Evolutionary conservation across 345 rosid species (phyloP).

Genomic region (Citrus cavaleriei): DNA sequence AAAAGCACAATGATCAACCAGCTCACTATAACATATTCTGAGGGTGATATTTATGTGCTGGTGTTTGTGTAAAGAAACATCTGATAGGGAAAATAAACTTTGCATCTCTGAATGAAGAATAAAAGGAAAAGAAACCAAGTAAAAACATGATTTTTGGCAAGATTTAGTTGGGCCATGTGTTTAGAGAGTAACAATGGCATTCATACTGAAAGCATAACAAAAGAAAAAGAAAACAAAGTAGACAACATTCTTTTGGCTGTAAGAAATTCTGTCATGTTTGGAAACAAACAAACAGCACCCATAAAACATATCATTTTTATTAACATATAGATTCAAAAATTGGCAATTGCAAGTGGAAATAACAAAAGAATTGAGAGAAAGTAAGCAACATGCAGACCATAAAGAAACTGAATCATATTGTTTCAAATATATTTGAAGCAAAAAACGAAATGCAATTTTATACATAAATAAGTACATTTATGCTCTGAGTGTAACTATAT

Average conservation of each 20-base stretch:
- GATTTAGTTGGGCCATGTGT: neutral
- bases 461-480: neutral
- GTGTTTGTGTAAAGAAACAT: neutral
- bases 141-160: neutral
- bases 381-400: neutral
- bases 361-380: neutral
- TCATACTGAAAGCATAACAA: neutral
- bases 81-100: too few relatives aligned
- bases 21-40: neutral
- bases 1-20: conserved; percentile 15
- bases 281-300: neutral
- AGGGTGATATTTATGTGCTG: neutral
- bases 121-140: neutral
- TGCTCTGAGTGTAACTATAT: neutral
- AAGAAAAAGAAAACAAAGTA: neutral
- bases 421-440: neutral
- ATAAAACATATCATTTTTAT: too few relatives aligned
- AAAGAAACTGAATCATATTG: neutral
- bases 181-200: neutral
- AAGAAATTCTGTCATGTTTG: neutral
- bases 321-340: neutral
- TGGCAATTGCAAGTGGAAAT: neutral
- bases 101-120: neutral
- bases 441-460: neutral
- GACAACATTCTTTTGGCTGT: neutral